phyloP scores from a whole-genome alignment of 768 basidiomycete species.

The Rhizopogon vinicolor region DNA sequence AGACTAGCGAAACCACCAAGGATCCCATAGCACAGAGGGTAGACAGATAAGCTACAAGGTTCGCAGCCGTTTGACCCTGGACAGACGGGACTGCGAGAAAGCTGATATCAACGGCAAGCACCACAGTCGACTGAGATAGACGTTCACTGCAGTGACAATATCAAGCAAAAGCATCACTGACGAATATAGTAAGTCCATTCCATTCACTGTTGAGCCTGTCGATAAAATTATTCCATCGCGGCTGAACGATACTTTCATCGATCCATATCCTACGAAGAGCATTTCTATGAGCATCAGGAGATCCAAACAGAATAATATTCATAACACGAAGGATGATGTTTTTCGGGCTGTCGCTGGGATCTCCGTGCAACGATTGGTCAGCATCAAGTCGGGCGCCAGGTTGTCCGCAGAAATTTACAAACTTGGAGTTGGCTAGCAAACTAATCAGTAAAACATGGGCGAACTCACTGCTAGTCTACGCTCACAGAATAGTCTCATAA shows the following conservation, averaged over 20 bases:
- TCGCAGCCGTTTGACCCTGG: slow-evolving; percentile 9
- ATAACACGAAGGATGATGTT: slow-evolving; percentile 31
- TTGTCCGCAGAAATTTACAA: slow-evolving; percentile 34
- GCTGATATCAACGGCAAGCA: slow-evolving; percentile 49
- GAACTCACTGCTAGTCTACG: not conserved
- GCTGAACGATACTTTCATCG: slow-evolving; percentile 34
- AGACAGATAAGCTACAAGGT: slow-evolving; percentile 32
- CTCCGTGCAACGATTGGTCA: slow-evolving; percentile 17
- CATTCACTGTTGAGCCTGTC: slow-evolving; percentile 38
- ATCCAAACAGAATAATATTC: slow-evolving; percentile 38
- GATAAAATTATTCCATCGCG: slow-evolving; percentile 37
- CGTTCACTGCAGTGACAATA: not conserved
- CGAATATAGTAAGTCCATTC: slow-evolving; percentile 44
- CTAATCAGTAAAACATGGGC: not conserved
- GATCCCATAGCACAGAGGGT: slow-evolving; percentile 30
- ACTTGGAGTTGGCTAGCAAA: slow-evolving; percentile 20
- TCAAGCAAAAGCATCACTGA: slow-evolving; percentile 17
- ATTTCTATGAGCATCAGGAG: slow-evolving; percentile 39
- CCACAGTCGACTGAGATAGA: slow-evolving; percentile 38
- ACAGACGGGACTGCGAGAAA: slow-evolving; percentile 48
- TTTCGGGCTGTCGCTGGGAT: slow-evolving; percentile 3
- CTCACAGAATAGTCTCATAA: slow-evolving; percentile 40
- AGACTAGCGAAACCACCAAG: slow-evolving; percentile 30
- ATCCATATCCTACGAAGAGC: slow-evolving; percentile 39
- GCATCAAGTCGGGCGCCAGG: slow-evolving; percentile 29